Evolutionary conservation across 345 rosid genomes (phyloP), one percentile per base, ranked within the genome.

Genomic region (Fremontodendron californicum): DNA sequence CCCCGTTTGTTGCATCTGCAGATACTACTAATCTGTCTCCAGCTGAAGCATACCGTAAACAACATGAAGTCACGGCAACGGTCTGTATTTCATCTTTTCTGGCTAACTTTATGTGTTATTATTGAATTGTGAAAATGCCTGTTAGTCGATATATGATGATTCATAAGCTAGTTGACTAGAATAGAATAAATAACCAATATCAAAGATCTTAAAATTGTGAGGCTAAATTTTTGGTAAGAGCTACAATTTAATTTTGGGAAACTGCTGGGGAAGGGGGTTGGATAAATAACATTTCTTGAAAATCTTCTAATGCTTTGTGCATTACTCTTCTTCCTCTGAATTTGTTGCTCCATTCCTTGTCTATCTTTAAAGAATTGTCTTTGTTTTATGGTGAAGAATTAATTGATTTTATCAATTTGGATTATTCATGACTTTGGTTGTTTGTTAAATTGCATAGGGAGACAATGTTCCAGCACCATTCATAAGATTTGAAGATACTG

Each of bases 401-500:
- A 65, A 52, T 74, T 23, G 69, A 6, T 70, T 82, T 27, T 19
- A 15, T 69, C 27, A 48, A 21, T 19, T n/a, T 79, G 37, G 37
- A 70, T 71, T 52, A 57, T 54, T 49, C 68, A 7, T 79, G 52
- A 65, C 71, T 29, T 52, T 4, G 71, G 64, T 70, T 76, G 35
- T 62, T 65, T 78, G 73, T 77, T 67, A 37, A 42, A 79, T 81
- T 84, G 29, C 76, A 78, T 82, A 95, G 99, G 99, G 99, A 66
- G 98, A 91, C 77, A 87, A 91, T 81, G 87, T 93, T 78, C 98
- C 99, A 6, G 87, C 97, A 35, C 99, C 99, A 61, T 92, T 85
- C 78, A 95, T 93, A 87, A 90, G 98, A 54, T 95, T 95, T 89
- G 99, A 95, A 75, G 90, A 90, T 27, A 84, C 92, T 80, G 94